Evolutionary conservation across 345 rosid species (phyloP).

Genomic region (Sapria himalayana): DNA sequence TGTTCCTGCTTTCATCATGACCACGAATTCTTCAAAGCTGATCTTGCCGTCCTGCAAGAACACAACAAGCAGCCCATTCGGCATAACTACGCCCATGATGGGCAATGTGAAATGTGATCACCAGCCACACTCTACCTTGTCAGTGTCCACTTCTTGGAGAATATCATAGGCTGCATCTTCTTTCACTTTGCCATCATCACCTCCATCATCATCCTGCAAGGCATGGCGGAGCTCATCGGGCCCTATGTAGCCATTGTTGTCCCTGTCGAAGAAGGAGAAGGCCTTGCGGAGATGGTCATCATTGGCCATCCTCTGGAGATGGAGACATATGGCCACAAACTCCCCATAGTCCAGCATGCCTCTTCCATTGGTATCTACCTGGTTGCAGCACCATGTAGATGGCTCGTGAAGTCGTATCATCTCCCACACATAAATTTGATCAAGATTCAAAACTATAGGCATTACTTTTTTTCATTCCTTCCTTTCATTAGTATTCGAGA

Average conservation of each 20-base stretch:
- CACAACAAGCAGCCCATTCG: conserved; percentile 6
- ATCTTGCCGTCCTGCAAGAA: conserved; percentile 69
- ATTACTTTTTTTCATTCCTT: too few species aligned
- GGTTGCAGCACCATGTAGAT: too few species aligned
- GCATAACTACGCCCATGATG: background rate
- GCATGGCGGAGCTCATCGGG: conserved; percentile 85
- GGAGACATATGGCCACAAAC: conserved; percentile 79
- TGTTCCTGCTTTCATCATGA: conserved; percentile 98
- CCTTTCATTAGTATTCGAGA: too few species aligned
- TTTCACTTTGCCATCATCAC: conserved; percentile 79
- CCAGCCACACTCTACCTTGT: conserved; percentile 36
- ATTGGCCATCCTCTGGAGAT: conserved; percentile 76
- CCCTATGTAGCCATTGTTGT: conserved; percentile 66
- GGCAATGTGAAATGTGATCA: background rate
- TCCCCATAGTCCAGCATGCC: conserved; percentile 84
- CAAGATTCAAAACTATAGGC: too few species aligned
- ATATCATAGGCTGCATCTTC: conserved; percentile 86
- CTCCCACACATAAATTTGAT: too few species aligned
- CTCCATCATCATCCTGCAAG: conserved; percentile 90
- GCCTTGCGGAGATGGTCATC: conserved; percentile 96
- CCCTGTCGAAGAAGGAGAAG: conserved; percentile 94
- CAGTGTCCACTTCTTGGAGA: conserved; percentile 97
- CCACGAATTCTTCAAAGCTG: conserved; percentile 91
- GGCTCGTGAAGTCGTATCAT: too few species aligned
- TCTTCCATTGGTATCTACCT: conserved; percentile 89